Conservation (phyloP, 2,329 filamentous ascomycete genomes). For the Fusarium austroafricanum region DNA sequence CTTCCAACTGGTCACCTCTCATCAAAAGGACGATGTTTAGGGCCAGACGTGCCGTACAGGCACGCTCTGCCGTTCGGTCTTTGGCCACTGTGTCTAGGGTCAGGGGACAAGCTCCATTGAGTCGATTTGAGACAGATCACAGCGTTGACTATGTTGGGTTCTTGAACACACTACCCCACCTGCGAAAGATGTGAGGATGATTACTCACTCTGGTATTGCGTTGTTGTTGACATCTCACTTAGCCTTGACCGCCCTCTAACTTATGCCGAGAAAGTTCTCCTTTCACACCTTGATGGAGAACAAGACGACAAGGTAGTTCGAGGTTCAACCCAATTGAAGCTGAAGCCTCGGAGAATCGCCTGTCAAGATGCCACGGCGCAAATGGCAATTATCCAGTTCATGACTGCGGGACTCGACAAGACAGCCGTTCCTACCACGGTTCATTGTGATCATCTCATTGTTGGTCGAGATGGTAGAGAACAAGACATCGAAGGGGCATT, state of each 20-base stretch:
- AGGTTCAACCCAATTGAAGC: conserved; percentile 89
- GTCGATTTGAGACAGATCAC: conserved; percentile 18
- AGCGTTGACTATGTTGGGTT: conserved; percentile 9
- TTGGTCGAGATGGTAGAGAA: conserved; percentile 89
- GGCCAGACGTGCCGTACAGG: neutral
- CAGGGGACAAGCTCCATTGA: conserved; percentile 12
- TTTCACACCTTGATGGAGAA: conserved; percentile 85
- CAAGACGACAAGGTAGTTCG: conserved; percentile 71
- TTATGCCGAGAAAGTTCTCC: conserved; percentile 86
- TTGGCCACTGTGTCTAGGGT: conserved; percentile 5
- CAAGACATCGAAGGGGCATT: conserved; percentile 89
- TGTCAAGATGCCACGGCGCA: conserved; percentile 99
- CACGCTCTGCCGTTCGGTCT: conserved; percentile 5
- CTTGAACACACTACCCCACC: neutral
- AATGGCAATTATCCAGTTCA: conserved; percentile 98
- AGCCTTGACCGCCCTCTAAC: conserved; percentile 90
- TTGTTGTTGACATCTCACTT: neutral
- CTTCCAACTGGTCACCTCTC: neutral
- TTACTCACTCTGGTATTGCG: too few species aligned
- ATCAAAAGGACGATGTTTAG: conserved; percentile 3
- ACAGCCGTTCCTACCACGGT: conserved; percentile 97
- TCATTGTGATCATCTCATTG: conserved; percentile 99
- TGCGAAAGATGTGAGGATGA: neutral
- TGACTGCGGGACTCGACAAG: conserved; percentile 89
- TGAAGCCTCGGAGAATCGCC: conserved; percentile 96